A percentile compares a stretch with the other conserved stretches of the same genome.
Evolutionary conservation across 208 protist genomes (phyloP).

Genomic region (Trypanosoma caninum): DNA sequence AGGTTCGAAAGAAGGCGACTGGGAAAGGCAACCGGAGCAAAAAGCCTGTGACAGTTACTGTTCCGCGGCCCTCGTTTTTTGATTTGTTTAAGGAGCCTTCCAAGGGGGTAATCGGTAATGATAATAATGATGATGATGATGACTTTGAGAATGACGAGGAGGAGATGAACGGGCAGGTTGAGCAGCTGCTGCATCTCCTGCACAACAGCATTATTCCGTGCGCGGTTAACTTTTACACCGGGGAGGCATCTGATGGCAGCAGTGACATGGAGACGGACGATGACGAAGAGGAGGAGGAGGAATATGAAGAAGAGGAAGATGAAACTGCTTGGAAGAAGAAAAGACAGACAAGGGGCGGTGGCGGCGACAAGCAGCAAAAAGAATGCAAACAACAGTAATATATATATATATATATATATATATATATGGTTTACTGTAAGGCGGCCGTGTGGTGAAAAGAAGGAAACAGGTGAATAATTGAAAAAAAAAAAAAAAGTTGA

Average conservation of each 20-base stretch:
- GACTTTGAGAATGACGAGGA: conserved; percentile 49
- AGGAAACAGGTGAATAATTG: background rate
- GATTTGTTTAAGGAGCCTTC: conserved; percentile 57
- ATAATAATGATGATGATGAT: conserved; percentile 18
- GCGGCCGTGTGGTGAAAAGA: background rate
- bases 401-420: background rate
- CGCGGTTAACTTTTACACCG: conserved; percentile 84
- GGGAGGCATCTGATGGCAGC: conserved; percentile 77
- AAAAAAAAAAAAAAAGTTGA: background rate
- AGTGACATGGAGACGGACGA: conserved; percentile 64
- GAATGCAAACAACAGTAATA: conserved; percentile 28
- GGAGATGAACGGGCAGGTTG: conserved; percentile 53
- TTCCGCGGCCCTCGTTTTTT: conserved; percentile 77
- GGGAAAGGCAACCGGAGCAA: conserved; percentile 40
- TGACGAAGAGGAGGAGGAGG: conserved; percentile 74
- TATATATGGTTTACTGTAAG: background rate
- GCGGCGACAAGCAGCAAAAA: background rate
- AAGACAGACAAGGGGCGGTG: conserved; percentile 6
- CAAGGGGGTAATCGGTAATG: conserved; percentile 6
- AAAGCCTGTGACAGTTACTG: conserved; percentile 40
- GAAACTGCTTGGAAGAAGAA: no score
- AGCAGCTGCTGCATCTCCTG: conserved; percentile 33
- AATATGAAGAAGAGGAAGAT: conserved; percentile 61
- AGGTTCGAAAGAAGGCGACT: conserved; percentile 53
- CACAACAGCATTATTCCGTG: conserved; percentile 70